Base-by-base conservation (phyloP, 139 green algal species). In the Edaphochlamys debaryana region DNA sequence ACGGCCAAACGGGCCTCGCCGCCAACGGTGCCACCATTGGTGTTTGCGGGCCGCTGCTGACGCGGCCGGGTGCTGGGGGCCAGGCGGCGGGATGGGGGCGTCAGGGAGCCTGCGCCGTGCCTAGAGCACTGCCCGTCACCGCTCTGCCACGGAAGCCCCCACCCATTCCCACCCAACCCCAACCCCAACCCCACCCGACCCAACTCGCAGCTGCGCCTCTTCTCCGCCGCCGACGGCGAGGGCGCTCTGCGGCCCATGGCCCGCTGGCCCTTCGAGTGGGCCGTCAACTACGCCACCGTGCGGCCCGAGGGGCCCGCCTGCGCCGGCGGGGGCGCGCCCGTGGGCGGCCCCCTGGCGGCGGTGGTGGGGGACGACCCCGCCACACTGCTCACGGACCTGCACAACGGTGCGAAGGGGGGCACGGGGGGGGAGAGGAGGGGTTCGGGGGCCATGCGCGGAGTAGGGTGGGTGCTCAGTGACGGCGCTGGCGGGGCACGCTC, bases 261-360 rank as follows among this genome's bases (percentile, higher is more conserved):
- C 41, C 84, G 62, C 67, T 62, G 91, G 37, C 38, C 84, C n/a
- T 94, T 93, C 73, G 86, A 87, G 19, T 99, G 95, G 94, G 92
- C 96, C 0, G 96, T 98, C 79, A 99, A 99, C 91, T 96, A 93
- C 85, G 91, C 95, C 34, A 87, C 90, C 25, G n/a, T 89, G 67
- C 84, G 73, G 41, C 87, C 87, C 6, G 45, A 54, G 45, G 45
- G 45, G 11, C 11, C 9, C 11, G 45, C 45, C 11, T 9, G 45
- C 11, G 11, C 13, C 11, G 45, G 45, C 45, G 45, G 45, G 11
- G 45, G 45, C 45, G n/a, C 6, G n/a, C n/a, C n/a, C n/a, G n/a
- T n/a, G n/a, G 86, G 69, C 58, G 32, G 45, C 13, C 19, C 37
- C 30, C 27, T 87, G 41, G 67, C 81, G 37, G 87, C 80, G 67